phyloP scores from a whole-genome alignment of 352 stramenopile species.

The Blastocystis sp. region DNA sequence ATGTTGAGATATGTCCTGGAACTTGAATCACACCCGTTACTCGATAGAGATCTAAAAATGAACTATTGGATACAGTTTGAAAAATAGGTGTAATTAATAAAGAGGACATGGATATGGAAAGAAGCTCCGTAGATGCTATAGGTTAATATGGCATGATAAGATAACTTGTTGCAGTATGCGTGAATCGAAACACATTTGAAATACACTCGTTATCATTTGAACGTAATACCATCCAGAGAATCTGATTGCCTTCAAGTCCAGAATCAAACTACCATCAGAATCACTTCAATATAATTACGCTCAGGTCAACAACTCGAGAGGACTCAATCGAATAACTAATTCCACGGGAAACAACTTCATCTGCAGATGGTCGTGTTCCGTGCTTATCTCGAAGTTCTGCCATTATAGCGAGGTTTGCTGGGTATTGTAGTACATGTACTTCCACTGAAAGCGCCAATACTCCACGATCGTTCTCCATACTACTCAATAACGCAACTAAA shows the following conservation, averaged over 20 bases:
- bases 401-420: not conserved
- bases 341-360: not conserved
- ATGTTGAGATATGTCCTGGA: not conserved
- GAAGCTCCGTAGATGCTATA: not conserved
- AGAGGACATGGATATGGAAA: slow-evolving; percentile 4
- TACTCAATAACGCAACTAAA: not conserved
- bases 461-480: not conserved
- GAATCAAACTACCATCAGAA: not conserved
- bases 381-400: slow-evolving; percentile 6
- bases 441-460: not conserved
- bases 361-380: slow-evolving; percentile 8
- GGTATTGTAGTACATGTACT: not conserved
- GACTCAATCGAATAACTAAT: not conserved
- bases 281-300: not conserved
- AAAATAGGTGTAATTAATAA: not conserved
- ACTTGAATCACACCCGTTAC: not conserved
- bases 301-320: not conserved
- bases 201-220: not conserved
- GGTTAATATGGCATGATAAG: not conserved
- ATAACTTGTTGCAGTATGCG: not conserved
- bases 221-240: slow-evolving; percentile 31
- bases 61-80: not conserved
- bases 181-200: slow-evolving; percentile 43
- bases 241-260: not conserved
- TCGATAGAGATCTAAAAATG: slow-evolving; percentile 8